Conservation (phyloP, 2,329 filamentous ascomycete species). For the Atkinsonella hypoxylon region DNA sequence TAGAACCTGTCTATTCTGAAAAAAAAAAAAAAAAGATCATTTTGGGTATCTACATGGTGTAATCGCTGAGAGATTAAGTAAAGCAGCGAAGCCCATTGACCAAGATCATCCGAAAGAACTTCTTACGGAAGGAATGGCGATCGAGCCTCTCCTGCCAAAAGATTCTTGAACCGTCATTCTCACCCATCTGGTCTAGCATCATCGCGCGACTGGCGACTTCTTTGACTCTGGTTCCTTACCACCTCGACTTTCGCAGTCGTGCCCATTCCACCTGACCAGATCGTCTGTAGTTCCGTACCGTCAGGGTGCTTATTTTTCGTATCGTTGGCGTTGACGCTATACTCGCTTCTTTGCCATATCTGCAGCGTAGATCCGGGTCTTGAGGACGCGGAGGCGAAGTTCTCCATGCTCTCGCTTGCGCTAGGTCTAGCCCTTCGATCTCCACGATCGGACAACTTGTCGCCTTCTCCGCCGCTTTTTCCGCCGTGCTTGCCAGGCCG, state of each 20-base stretch:
- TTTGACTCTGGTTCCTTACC: not conserved
- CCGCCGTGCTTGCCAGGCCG: not conserved
- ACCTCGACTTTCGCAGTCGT: conserved; percentile 5
- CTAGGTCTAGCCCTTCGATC: not conserved
- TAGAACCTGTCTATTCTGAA: not conserved
- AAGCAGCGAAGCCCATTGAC: no score
- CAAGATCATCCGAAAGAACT: not conserved
- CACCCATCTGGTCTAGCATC: not conserved
- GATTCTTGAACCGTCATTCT: not conserved
- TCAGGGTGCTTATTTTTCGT: not conserved
- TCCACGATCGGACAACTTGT: not conserved
- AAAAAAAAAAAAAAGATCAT: no score
- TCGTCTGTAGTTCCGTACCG: not conserved
- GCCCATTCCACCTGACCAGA: not conserved
- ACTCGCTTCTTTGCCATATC: conserved; percentile 6
- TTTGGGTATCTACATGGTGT: not conserved
- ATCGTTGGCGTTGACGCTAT: conserved; percentile 2
- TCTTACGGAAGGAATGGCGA: not conserved
- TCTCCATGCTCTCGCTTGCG: conserved; percentile 2
- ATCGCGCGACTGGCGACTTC: not conserved
- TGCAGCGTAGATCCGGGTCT: conserved; percentile 1
- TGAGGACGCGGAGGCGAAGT: not conserved
- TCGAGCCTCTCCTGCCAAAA: not conserved
- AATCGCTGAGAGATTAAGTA: not conserved
- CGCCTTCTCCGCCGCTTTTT: not conserved